These are phyloP conservation scores for Fusarium sacchari DNA, from an alignment of 2,329 filamentous ascomycete species.

Conservation along the genomic window DNA sequence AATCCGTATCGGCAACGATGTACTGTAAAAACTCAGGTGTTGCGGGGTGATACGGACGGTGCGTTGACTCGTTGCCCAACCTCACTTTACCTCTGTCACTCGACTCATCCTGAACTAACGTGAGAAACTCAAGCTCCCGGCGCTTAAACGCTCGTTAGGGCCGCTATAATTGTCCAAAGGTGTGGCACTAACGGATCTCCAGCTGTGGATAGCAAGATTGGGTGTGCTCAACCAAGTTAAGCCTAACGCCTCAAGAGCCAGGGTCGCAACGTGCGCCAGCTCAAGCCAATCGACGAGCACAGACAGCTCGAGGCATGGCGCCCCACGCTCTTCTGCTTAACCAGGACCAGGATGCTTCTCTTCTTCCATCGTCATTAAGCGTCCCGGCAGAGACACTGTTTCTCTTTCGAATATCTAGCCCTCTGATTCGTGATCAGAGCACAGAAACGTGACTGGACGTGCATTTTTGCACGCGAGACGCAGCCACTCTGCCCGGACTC, in stretches of 20 bases:
- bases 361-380: conserved; percentile 32
- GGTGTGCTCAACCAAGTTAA: conserved; percentile 22
- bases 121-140: conserved; percentile 42
- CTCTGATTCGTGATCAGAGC: conserved; percentile 30
- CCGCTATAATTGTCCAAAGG: conserved; percentile 46
- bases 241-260: conserved; percentile 30
- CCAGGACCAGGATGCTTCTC: conserved; percentile 9
- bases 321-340: conserved; percentile 24
- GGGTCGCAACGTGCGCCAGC: conserved; percentile 33
- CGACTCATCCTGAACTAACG: not conserved
- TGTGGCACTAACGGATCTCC: conserved; percentile 26
- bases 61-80: conserved; percentile 16
- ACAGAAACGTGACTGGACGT: conserved; percentile 36
- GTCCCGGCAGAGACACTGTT: conserved; percentile 14
- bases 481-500: conserved; percentile 17
- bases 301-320: conserved; percentile 28
- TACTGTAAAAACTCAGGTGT: not conserved
- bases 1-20: not conserved
- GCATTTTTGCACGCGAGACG: conserved; percentile 34
- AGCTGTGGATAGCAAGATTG: conserved; percentile 20
- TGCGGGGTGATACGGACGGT: conserved; percentile 1
- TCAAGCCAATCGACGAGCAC: conserved; percentile 30
- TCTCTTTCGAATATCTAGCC: conserved; percentile 12
- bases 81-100: conserved; percentile 5
- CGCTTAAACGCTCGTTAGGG: conserved; percentile 42